These are phyloP conservation scores for Pleurotus giganteus DNA, from an alignment of 768 basidiomycete species.

Conservation along the genomic window DNA sequence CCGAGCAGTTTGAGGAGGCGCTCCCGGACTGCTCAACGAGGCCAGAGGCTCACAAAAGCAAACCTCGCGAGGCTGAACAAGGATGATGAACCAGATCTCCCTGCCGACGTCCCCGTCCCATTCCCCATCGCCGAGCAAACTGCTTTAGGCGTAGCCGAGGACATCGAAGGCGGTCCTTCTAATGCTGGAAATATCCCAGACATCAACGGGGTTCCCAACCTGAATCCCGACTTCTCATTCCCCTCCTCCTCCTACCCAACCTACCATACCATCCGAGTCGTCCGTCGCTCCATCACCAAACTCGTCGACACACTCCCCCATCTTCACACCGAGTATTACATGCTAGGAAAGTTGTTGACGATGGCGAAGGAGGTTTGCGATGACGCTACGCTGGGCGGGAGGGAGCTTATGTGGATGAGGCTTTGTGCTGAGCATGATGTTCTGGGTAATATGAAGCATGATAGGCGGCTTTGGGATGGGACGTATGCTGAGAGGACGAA, in stretches of 20 bases:
- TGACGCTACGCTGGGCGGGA: slow-evolving; percentile 6
- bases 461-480: slow-evolving; percentile 28
- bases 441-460: slow-evolving; percentile 19
- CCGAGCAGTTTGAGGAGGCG: background rate
- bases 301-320: slow-evolving; percentile 13
- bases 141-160: too few species aligned
- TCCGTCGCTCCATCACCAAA: slow-evolving; percentile 15
- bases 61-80: slow-evolving; percentile 1
- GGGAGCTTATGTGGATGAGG: slow-evolving; percentile 17
- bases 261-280: slow-evolving; percentile 18
- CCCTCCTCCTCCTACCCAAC: slow-evolving; percentile 9
- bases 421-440: slow-evolving; percentile 15
- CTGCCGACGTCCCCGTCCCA: background rate
- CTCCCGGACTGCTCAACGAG: background rate
- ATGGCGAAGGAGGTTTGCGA: slow-evolving; percentile 9
- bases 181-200: too few species aligned
- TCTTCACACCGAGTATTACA: slow-evolving; percentile 17
- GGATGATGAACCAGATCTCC: background rate
- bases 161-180: too few species aligned
- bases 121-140: background rate
- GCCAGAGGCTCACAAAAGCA: background rate
- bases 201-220: background rate
- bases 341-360: slow-evolving; percentile 14
- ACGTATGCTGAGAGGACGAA: slow-evolving; percentile 9
- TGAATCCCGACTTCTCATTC: background rate